These are phyloP conservation scores for Boletellus ananas DNA, from an alignment of 768 basidiomycete genomes.

Conservation along the genomic window DNA sequence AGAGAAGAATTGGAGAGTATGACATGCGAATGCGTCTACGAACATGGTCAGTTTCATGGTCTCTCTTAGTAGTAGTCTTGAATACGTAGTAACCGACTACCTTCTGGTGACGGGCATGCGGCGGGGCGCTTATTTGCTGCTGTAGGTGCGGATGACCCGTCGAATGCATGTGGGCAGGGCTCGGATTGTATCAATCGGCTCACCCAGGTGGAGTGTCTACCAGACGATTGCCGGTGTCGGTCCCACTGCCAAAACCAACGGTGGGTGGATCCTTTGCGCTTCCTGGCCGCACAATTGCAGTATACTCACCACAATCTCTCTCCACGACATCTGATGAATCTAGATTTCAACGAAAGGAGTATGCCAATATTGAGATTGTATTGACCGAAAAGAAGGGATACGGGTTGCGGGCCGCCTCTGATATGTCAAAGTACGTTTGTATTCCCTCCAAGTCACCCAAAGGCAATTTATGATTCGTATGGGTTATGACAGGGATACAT, in stretches of 20 bases:
- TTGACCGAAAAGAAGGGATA: constrained; percentile 94
- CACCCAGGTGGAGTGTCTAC: constrained; percentile 95
- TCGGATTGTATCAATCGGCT: constrained; percentile 97
- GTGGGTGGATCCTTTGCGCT: constrained; percentile 39
- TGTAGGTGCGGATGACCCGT: constrained; percentile 56
- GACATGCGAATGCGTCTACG: constrained; percentile 90
- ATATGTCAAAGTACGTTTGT: constrained; percentile 57
- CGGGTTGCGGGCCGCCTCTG: constrained; percentile 75
- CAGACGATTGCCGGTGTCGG: constrained; percentile 82
- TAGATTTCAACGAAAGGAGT: constrained; percentile 86
- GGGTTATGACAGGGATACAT: constrained; percentile 59
- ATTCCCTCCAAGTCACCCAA: not conserved
- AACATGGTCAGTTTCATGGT: constrained; percentile 61
- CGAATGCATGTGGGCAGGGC: constrained; percentile 75
- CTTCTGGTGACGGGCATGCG: constrained; percentile 9
- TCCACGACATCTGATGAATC: not conserved
- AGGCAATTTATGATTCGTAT: constrained; percentile 5
- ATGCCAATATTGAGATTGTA: constrained; percentile 86
- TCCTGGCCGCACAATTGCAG: not conserved
- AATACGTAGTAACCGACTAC: constrained; percentile 29
- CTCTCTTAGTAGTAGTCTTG: constrained; percentile 19
- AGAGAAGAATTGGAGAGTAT: constrained; percentile 89
- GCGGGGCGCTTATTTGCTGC: constrained; percentile 22
- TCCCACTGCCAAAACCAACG: constrained; percentile 88
- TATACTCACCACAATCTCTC: constrained; percentile 2